Evolutionary conservation across 148 eudicot species (phyloP).

Genomic region (Arctostaphylos glauca): DNA sequence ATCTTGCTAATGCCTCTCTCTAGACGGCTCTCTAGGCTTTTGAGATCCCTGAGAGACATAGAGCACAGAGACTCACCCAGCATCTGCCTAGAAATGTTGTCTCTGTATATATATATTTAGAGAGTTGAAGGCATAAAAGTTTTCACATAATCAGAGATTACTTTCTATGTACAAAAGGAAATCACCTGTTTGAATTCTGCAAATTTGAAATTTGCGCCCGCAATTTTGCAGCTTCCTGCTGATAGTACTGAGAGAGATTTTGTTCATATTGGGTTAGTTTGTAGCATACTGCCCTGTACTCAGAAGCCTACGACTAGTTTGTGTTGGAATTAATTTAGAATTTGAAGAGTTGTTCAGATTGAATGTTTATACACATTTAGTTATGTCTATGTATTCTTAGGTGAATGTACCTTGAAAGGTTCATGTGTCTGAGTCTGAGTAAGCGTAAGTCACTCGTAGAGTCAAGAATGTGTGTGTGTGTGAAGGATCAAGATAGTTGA

Average conservation of each 20-base stretch:
- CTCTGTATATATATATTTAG: not conserved
- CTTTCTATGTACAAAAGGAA: not conserved
- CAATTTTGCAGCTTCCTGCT: slow-evolving; percentile 24
- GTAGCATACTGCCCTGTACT: no score
- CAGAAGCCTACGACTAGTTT: no score
- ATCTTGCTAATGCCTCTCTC: slow-evolving; percentile 74
- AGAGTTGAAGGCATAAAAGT: slow-evolving; percentile 3
- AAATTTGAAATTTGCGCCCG: slow-evolving; percentile 21
- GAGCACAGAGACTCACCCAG: slow-evolving; percentile 68
- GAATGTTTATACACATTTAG: no score
- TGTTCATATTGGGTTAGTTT: not conserved
- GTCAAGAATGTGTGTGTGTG: no score
- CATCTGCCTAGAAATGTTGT: slow-evolving; percentile 52
- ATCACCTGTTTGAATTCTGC: slow-evolving; percentile 26
- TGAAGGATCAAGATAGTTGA: no score
- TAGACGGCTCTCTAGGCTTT: slow-evolving; percentile 54
- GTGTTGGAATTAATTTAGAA: no score
- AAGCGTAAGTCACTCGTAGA: no score
- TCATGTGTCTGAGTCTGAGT: no score
- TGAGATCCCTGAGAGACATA: slow-evolving; percentile 54
- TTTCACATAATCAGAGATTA: not conserved
- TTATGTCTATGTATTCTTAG: no score
- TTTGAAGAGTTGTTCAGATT: no score
- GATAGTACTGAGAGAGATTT: slow-evolving; percentile 17
- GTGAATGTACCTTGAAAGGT: no score